Conservation (phyloP, 306 rosid genomes). For the Acmispon strigosus region DNA sequence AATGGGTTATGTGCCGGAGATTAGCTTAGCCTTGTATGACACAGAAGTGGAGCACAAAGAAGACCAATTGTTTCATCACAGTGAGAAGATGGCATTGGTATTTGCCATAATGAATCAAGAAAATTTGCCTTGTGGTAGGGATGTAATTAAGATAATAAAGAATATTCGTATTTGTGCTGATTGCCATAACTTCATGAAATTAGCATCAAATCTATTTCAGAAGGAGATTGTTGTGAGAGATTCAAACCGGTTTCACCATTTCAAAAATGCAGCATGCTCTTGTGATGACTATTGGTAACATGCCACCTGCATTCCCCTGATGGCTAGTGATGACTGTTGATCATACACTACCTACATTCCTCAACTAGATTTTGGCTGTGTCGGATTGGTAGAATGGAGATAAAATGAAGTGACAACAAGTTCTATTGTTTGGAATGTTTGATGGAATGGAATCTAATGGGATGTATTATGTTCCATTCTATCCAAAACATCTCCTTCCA, state of each 20-base stretch:
- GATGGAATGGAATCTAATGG: not conserved
- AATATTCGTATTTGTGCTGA: constrained; percentile 88
- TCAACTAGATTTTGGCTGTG: not conserved
- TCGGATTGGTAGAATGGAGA: not conserved
- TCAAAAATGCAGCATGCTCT: constrained; percentile 62
- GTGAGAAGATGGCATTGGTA: constrained; percentile 84
- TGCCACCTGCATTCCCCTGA: not conserved
- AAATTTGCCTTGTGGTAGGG: constrained; percentile 25
- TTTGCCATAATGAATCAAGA: constrained; percentile 61
- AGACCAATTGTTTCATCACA: constrained; percentile 69
- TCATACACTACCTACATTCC: not conserved
- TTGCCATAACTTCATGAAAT: constrained; percentile 87
- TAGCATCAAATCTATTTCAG: constrained; percentile 50
- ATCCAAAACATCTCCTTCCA: not conserved
- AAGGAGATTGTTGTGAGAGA: constrained; percentile 83
- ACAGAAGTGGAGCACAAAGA: constrained; percentile 77
- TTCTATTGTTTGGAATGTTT: not conserved
- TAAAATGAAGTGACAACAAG: not conserved
- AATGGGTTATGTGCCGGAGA: constrained; percentile 77
- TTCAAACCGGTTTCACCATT: constrained; percentile 84
- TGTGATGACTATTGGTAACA: constrained; percentile 76
- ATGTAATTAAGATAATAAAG: constrained; percentile 65
- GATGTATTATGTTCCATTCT: not conserved
- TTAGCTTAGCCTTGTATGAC: constrained; percentile 56
- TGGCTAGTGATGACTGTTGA: not conserved